A percentile compares a stretch with the other conserved stretches of the same genome.
Evolutionary conservation across 768 basidiomycete genomes (phyloP).

Genomic region (Boletus subcaerulescens): DNA sequence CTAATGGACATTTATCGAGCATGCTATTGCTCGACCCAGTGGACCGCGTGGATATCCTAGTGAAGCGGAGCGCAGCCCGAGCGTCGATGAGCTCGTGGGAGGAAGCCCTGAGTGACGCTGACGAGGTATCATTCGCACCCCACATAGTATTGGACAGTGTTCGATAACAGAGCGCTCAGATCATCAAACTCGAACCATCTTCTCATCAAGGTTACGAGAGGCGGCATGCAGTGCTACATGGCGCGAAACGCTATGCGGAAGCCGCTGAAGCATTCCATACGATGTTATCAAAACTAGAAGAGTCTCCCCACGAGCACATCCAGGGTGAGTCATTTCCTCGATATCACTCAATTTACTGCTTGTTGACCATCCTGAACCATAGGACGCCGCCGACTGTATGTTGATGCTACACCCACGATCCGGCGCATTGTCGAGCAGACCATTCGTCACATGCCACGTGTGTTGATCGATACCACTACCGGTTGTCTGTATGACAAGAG

Average conservation of each 20-base stretch:
- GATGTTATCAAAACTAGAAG: too few species aligned
- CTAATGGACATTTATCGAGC: neutral
- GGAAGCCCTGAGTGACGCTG: neutral
- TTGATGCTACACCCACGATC: neutral
- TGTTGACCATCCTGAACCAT: neutral
- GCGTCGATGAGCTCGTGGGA: neutral
- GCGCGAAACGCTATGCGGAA: too few species aligned
- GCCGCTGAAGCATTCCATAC: too few species aligned
- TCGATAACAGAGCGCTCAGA: neutral
- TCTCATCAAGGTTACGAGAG: slow-evolving; percentile 2
- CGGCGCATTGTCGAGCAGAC: neutral
- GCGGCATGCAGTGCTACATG: neutral
- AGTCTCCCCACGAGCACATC: too few species aligned
- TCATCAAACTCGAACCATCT: neutral
- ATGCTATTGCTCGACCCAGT: neutral
- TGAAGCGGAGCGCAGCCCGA: neutral
- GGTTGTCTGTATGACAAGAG: too few species aligned
- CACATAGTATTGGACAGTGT: too few species aligned
- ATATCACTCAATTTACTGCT: neutral
- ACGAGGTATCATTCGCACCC: neutral
- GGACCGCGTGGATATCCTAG: neutral
- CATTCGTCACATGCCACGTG: neutral
- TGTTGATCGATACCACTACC: neutral
- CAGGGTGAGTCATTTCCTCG: neutral
- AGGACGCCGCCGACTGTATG: neutral